These are phyloP conservation scores for Teunomyces atbi DNA, from an alignment of 805 yeast species.

Conservation along the genomic window DNA sequence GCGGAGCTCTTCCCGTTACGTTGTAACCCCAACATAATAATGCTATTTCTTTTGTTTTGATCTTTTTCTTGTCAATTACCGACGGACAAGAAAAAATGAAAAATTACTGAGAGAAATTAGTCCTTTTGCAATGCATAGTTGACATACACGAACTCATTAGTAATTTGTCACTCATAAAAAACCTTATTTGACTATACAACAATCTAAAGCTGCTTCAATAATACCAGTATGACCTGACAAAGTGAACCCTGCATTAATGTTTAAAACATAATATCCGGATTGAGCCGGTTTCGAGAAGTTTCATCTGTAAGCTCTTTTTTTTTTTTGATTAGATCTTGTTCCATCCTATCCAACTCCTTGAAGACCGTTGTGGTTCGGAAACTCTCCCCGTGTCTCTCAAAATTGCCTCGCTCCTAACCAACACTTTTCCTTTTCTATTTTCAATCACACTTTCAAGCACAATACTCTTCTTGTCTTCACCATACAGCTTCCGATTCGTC, in stretches of 20 bases:
- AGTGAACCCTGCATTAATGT: background rate
- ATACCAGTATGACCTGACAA: background rate
- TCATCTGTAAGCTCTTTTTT: background rate
- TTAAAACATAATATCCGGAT: background rate
- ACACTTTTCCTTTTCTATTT: slow-evolving; percentile 47
- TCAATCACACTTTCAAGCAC: slow-evolving; percentile 53
- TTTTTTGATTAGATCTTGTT: background rate
- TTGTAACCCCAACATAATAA: background rate
- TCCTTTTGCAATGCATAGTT: background rate
- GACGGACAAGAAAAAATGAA: background rate
- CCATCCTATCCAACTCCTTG: background rate
- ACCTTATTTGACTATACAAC: background rate
- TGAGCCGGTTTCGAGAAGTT: background rate
- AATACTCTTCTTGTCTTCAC: slow-evolving; percentile 32
- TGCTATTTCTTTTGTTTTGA: no score
- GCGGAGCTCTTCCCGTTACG: background rate
- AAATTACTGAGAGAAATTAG: background rate
- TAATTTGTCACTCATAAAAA: background rate
- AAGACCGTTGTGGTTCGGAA: slow-evolving; percentile 1
- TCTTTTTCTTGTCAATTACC: no score
- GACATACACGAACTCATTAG: background rate
- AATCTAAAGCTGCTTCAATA: background rate
- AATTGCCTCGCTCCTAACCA: slow-evolving; percentile 58
- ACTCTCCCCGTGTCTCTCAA: slow-evolving; percentile 40
- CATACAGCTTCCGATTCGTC: slow-evolving; percentile 36